A percentile compares a stretch with the other conserved stretches of the same genome.
These are phyloP conservation scores for Cyberlindnera petersonii DNA, from an alignment of 805 yeast species.

Conservation along the genomic window DNA sequence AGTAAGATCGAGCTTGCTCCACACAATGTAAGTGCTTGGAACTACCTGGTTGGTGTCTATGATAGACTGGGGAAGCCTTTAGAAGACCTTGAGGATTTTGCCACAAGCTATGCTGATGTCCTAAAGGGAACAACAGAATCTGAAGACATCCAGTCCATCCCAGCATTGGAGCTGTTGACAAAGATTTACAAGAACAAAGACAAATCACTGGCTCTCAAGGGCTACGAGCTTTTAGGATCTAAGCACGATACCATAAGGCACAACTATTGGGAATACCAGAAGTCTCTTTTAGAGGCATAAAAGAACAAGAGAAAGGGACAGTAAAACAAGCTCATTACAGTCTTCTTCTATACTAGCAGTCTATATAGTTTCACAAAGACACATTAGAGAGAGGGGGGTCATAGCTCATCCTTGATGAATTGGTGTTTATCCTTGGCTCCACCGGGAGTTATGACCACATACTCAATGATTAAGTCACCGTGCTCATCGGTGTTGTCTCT, in stretches of 20 bases:
- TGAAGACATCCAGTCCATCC: constrained; percentile 40
- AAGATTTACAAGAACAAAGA: constrained; percentile 37
- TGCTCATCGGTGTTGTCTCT: constrained; percentile 43
- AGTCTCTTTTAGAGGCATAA: constrained; percentile 4
- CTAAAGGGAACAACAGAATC: constrained; percentile 10
- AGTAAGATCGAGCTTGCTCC: constrained; percentile 56
- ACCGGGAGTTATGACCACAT: constrained; percentile 43
- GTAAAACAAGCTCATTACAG: too few relatives aligned
- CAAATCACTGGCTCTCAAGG: constrained; percentile 34
- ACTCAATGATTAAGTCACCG: constrained; percentile 52
- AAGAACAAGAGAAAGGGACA: too few relatives aligned
- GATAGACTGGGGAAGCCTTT: constrained; percentile 30
- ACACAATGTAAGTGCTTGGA: constrained; percentile 84
- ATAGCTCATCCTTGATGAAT: constrained; percentile 26
- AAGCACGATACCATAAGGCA: constrained; percentile 59
- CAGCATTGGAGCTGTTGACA: constrained; percentile 62
- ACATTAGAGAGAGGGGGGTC: background rate
- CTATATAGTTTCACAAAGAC: background rate
- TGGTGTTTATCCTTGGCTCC: constrained; percentile 26
- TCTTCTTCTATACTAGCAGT: background rate
- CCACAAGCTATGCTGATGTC: constrained; percentile 38
- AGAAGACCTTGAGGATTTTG: constrained; percentile 42
- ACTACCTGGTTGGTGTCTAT: constrained; percentile 64
- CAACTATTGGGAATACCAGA: constrained; percentile 58
- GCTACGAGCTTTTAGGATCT: constrained; percentile 48